A percentile compares a stretch with the other conserved stretches of the same genome.
Conservation (phyloP, 805 yeast species). For the Grigorovia transvaalensis region DNA sequence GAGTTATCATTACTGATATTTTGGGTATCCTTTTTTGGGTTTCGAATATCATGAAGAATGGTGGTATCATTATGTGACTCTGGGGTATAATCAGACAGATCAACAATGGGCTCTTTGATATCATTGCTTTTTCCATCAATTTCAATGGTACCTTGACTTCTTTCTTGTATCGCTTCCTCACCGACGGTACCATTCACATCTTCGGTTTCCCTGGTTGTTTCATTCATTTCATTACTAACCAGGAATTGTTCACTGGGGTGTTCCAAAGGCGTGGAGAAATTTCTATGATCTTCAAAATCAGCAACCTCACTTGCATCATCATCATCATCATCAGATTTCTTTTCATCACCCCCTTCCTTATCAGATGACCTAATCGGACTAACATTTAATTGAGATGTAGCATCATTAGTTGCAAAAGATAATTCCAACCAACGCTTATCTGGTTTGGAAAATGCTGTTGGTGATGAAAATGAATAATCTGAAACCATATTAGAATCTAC, state of each 20-base stretch:
- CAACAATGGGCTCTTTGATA: not conserved
- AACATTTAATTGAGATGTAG: slow-evolving; percentile 4
- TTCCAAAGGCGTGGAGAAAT: slow-evolving; percentile 1
- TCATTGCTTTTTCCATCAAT: not conserved
- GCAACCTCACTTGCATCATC: not conserved
- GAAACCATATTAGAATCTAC: slow-evolving; percentile 7
- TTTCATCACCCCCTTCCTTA: too few relatives aligned
- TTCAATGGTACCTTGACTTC: not conserved
- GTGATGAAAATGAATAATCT: slow-evolving; percentile 13
- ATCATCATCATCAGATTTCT: not conserved
- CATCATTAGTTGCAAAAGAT: slow-evolving; percentile 19
- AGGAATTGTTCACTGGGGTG: not conserved
- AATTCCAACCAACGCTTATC: slow-evolving; percentile 16
- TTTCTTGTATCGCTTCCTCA: not conserved
- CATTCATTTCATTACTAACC: not conserved
- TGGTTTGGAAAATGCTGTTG: slow-evolving; percentile 7
- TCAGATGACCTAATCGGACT: slow-evolving; percentile 5
- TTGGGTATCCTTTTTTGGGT: not conserved
- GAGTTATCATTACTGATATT: too few relatives aligned
- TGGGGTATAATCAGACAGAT: too few relatives aligned
- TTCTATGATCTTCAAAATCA: not conserved
- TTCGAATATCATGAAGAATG: not conserved
- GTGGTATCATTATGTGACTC: not conserved
- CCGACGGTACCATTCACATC: not conserved
- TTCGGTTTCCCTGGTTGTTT: not conserved